These are phyloP conservation scores for Linaria vulgaris DNA, from an alignment of 257 asterid genomes.

Conservation along the genomic window DNA sequence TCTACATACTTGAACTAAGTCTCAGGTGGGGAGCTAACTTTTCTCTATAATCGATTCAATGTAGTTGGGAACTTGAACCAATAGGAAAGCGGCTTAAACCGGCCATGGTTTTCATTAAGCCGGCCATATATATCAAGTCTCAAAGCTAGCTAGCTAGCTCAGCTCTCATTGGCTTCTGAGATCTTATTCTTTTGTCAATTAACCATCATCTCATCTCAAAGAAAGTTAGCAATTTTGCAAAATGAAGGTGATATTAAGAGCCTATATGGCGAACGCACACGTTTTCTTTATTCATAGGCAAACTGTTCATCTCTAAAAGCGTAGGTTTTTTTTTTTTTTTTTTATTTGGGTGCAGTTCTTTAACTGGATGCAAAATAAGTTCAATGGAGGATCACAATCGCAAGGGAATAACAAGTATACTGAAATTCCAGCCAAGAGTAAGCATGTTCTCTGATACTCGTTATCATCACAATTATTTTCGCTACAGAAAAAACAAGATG, in stretches of 20 bases:
- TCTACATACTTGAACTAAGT: neutral
- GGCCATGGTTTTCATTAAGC: constrained; percentile 38
- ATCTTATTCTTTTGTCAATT: constrained; percentile 35
- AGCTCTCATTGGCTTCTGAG: constrained; percentile 63
- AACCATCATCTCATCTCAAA: neutral
- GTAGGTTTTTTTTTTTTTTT: neutral
- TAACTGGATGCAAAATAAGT: constrained; percentile 58
- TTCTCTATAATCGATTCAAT: neutral
- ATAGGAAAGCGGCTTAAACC: constrained; percentile 17
- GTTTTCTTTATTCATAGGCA: neutral
- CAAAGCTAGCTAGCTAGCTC: constrained; percentile 26
- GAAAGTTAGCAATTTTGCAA: constrained; percentile 13
- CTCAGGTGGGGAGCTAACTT: neutral
- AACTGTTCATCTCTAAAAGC: neutral
- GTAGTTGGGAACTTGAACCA: constrained; percentile 47
- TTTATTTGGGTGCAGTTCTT: constrained; percentile 48
- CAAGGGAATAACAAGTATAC: constrained; percentile 12
- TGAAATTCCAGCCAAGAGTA: constrained; percentile 33
- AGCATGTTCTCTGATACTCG: constrained; percentile 18
- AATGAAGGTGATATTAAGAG: constrained; percentile 69
- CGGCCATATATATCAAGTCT: constrained; percentile 35
- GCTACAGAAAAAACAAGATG: too few species aligned
- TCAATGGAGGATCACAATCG: constrained; percentile 45
- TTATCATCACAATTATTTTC: too few species aligned
- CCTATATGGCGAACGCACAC: neutral